Evolutionary conservation across 495 filamentous ascomycete genomes (phyloP), one percentile per base, ranked within the genome.

Genomic region (Schizothecium vesticola): DNA sequence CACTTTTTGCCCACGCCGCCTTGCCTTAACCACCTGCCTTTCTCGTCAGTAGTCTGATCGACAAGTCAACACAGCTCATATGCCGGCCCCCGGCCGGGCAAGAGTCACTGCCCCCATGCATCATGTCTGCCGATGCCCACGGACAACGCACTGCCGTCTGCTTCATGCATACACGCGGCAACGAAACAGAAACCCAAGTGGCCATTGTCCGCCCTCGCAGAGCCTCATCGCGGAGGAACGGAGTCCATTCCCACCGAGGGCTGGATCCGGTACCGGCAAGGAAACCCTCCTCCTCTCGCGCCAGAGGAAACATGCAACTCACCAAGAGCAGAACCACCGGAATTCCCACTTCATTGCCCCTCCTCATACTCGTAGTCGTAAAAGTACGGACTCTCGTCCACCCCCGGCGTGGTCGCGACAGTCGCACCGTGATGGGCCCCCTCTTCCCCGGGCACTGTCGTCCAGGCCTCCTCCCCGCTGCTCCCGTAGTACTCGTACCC

Each of bases 11-110:
- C 36, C 22, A 9, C 56, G 13, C 26, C 16, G 23, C 56, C 56
- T 59, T 59, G 21, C 56, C 65, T 56, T 65, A 65, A 66, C 56
- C 65, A 66, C 65, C 65, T 66, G 65, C 65, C 65, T 51, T 61
- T 66, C 43, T 25, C 9, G 65, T 66, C 65, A 60, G 56, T 55
- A 60, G 33, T 43, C 64, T 31, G 56, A 22, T 55, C 22, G 29
- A 64, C 29, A 33, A 29, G n/a, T n/a, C n/a, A n/a, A n/a, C 28
- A 26, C 19, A 61, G 1, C n/a, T 61, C 59, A 23, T 51, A 51
- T 51, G 43, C 43, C 43, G 43, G 43, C 16, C 43, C 16, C 43
- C 43, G 43, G 43, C 16, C 43, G 43, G 43, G 16, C 16, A 51
- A 51, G 16, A 51, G 43, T 51, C 43, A 51, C 36, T 51, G 36